These are phyloP conservation scores for Parasitella parasitica DNA, from an alignment of 371 early-diverging fungal genomes.

Conservation along the genomic window DNA sequence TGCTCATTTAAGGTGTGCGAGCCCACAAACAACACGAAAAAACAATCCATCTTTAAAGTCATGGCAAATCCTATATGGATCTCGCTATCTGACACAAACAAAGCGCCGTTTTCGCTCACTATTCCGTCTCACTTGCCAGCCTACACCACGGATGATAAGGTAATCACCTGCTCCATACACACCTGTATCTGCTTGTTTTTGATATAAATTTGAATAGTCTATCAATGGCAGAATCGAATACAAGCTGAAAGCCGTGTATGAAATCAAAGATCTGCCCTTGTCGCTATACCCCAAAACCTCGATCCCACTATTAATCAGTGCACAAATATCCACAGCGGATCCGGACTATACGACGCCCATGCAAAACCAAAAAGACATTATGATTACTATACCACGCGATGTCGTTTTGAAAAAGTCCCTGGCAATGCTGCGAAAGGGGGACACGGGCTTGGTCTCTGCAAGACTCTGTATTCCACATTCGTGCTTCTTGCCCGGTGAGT, in stretches of 20 bases:
- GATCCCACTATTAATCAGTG: constrained; percentile 8
- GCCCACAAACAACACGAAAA: not conserved
- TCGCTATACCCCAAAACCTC: constrained; percentile 31
- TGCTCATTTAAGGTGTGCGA: constrained; percentile 13
- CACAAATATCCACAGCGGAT: constrained; percentile 17
- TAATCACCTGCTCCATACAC: not conserved
- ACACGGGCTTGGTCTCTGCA: constrained; percentile 17
- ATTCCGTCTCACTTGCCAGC: constrained; percentile 27
- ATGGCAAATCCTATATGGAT: constrained; percentile 9
- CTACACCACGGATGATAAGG: constrained; percentile 22
- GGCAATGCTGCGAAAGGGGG: constrained; percentile 20
- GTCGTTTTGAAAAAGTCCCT: constrained; percentile 7
- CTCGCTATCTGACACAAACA: not conserved
- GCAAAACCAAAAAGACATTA: constrained; percentile 22
- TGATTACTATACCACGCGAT: constrained; percentile 24
- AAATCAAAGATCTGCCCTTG: constrained; percentile 19
- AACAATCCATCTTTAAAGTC: constrained; percentile 21
- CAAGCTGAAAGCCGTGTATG: constrained; percentile 28
- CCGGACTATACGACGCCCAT: constrained; percentile 14
- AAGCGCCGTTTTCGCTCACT: constrained; percentile 12
- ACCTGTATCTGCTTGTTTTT: not conserved
- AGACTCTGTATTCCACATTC: constrained; percentile 19
- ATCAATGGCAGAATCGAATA: constrained; percentile 28
- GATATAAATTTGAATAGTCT: constrained; percentile 3
- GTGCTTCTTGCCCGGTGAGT: constrained; percentile 29